Conservation (phyloP, 441 rosid genomes). For the Manihot esculenta region DNA sequence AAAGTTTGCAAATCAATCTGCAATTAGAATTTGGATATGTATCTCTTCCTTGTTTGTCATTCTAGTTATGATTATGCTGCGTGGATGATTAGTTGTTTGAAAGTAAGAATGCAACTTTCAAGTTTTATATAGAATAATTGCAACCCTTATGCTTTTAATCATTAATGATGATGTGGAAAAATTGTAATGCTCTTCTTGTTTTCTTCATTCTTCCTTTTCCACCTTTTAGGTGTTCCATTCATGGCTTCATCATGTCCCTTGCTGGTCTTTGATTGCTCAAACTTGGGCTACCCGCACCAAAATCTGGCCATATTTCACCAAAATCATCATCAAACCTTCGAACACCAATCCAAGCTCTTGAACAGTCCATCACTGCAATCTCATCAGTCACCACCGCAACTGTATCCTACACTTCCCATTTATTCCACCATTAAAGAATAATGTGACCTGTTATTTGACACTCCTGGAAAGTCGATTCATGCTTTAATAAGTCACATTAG, state of each 20-base stretch:
- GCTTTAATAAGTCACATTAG: background rate
- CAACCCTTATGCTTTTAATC: too few relatives aligned
- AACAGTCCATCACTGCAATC: background rate
- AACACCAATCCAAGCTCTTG: background rate
- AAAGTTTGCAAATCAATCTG: background rate
- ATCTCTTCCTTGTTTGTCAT: background rate
- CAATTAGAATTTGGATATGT: background rate
- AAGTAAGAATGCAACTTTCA: background rate
- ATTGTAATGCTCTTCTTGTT: background rate
- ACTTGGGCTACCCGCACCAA: background rate
- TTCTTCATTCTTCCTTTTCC: background rate
- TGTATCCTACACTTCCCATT: too few relatives aligned
- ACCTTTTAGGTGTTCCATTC: background rate
- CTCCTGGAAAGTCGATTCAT: background rate
- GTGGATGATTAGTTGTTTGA: background rate
- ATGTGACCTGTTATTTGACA: too few relatives aligned
- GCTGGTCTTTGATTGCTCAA: background rate
- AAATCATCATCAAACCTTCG: background rate
- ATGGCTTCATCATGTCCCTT: background rate
- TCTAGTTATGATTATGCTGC: background rate
- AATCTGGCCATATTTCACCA: background rate
- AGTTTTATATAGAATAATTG: too few relatives aligned
- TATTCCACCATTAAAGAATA: too few relatives aligned
- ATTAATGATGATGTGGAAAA: background rate
- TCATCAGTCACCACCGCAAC: background rate